These are phyloP conservation scores for Ophiostoma triangulosporum DNA, from an alignment of 2,329 filamentous ascomycete genomes.

Conservation along the genomic window DNA sequence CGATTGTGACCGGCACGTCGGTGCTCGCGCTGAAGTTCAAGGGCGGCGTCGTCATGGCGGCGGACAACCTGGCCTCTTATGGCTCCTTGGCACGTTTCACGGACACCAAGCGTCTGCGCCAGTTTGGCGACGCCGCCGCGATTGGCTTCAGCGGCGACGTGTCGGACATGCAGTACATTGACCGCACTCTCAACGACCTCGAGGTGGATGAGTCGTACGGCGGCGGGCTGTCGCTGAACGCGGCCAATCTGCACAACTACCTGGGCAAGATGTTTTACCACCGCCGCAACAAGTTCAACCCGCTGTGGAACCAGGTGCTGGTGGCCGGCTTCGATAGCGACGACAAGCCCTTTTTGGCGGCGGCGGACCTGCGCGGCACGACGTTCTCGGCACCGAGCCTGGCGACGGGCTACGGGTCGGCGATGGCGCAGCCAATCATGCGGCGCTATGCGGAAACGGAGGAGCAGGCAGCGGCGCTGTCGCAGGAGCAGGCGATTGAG, in stretches of 20 bases:
- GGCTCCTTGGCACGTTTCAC: conserved; percentile 94
- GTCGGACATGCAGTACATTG: conserved; percentile 97
- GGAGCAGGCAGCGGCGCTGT: conserved; percentile 56
- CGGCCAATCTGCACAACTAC: conserved; percentile 93
- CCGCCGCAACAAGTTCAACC: conserved; percentile 89
- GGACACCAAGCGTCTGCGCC: conserved; percentile 86
- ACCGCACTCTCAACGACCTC: conserved; percentile 77
- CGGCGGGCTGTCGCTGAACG: conserved; percentile 48
- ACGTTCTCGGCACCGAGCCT: conserved; percentile 80
- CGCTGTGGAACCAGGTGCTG: conserved; percentile 90
- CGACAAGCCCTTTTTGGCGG: conserved; percentile 75
- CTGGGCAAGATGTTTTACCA: conserved; percentile 92
- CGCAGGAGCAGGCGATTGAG: conserved; percentile 63
- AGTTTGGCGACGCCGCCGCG: conserved; percentile 71
- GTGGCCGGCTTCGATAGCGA: conserved; percentile 77
- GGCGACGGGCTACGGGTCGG: conserved; percentile 85
- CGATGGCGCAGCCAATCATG: conserved; percentile 86
- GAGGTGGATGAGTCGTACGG: conserved; percentile 82
- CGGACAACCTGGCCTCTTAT: conserved; percentile 96
- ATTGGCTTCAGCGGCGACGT: conserved; percentile 95
- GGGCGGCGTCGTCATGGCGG: conserved; percentile 88
- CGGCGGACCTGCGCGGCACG: conserved; percentile 82
- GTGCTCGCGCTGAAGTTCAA: conserved; percentile 93
- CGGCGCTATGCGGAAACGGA: conserved; percentile 76
- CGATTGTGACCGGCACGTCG: conserved; percentile 91